A percentile compares a stretch with the other conserved stretches of the same genome.
phyloP scores from a whole-genome alignment of 2,329 filamentous ascomycete species.

The Akanthomyces dipterigenus region DNA sequence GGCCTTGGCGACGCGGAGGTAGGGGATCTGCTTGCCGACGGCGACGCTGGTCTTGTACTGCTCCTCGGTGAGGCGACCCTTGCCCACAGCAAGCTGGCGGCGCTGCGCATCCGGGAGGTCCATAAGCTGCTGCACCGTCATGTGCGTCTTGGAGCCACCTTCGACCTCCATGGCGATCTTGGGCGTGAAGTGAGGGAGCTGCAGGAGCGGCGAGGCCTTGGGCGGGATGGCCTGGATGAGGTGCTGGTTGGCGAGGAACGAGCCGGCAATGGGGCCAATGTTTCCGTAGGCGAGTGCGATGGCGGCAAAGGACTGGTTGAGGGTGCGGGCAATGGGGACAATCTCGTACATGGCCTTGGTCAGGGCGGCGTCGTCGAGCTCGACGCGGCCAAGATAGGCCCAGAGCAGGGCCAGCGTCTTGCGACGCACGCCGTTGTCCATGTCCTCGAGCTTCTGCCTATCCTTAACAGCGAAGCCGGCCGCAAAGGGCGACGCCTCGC shows the following conservation, averaged over 20 bases:
- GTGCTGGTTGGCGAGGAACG: conserved; percentile 76
- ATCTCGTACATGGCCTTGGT: conserved; percentile 85
- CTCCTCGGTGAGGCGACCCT: conserved; percentile 62
- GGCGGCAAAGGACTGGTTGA: conserved; percentile 80
- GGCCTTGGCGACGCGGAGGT: conserved; percentile 77
- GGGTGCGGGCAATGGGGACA: conserved; percentile 74
- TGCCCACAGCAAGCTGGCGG: conserved; percentile 62
- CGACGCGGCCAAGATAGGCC: conserved; percentile 87
- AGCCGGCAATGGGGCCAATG: conserved; percentile 72
- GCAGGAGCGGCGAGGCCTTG: conserved; percentile 76
- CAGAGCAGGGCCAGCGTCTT: conserved; percentile 87
- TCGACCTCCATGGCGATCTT: conserved; percentile 61
- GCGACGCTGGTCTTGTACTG: conserved; percentile 70
- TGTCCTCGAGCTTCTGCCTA: conserved; percentile 65
- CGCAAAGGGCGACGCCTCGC: conserved; percentile 43
- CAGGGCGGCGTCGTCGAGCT: conserved; percentile 70
- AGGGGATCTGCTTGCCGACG: conserved; percentile 78
- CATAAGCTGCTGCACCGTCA: conserved; percentile 86
- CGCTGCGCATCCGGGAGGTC: conserved; percentile 68
- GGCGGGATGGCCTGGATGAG: conserved; percentile 86
- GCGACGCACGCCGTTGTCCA: conserved; percentile 73
- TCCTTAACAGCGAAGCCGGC: conserved; percentile 64
- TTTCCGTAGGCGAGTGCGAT: conserved; percentile 85
- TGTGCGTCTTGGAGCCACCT: conserved; percentile 66
- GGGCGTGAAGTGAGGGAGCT: conserved; percentile 80